Conservation (phyloP, 495 filamentous ascomycete genomes). For the Neurospora sp. region DNA sequence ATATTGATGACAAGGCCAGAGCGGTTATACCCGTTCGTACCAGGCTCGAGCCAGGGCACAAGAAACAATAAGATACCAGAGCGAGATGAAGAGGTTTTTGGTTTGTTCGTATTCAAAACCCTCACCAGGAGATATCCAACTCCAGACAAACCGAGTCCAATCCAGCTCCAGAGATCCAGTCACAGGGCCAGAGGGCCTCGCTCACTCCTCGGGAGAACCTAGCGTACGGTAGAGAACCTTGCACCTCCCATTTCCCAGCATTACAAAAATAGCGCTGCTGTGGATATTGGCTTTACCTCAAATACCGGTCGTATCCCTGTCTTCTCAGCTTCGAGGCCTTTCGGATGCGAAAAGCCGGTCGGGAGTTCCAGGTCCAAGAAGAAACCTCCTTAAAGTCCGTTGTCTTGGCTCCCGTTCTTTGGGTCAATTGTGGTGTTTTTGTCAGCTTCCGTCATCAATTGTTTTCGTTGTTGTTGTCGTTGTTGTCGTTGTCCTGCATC, state of each 20-base stretch:
- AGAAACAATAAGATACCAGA: neutral
- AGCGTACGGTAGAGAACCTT: neutral
- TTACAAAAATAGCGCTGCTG: neutral
- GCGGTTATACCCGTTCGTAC: neutral
- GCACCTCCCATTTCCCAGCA: neutral
- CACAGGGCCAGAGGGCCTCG: neutral
- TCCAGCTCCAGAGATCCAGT: neutral
- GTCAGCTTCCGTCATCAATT: neutral
- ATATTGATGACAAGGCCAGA: neutral
- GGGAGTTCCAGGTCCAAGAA: neutral
- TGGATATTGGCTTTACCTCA: neutral
- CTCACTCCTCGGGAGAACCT: neutral
- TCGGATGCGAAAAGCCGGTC: neutral
- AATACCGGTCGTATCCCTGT: neutral
- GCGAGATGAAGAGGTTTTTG: neutral
- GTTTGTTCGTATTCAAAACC: neutral
- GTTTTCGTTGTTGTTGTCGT: neutral
- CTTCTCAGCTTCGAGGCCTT: neutral
- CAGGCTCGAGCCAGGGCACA: neutral
- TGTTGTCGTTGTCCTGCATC: neutral
- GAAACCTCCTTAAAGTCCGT: neutral
- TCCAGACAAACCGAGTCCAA: neutral
- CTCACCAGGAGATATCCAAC: neutral
- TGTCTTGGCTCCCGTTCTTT: neutral
- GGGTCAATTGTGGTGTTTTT: neutral